Evolutionary conservation across 495 filamentous ascomycete species (phyloP).

Genomic region (Sordaria brevicollis): DNA sequence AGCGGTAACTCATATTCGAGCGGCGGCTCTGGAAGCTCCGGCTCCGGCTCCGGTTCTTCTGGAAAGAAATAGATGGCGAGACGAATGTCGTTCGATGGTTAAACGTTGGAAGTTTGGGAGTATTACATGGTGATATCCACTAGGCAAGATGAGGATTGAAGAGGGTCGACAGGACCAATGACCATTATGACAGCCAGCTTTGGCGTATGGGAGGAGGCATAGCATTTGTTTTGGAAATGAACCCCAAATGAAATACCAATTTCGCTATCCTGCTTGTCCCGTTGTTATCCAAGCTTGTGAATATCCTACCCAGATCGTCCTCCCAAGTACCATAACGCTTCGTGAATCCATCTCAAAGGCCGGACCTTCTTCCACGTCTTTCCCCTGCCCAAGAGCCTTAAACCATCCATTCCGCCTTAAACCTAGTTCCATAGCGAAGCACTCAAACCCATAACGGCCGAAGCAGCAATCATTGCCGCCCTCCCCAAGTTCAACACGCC

Average conservation of each 20-base stretch:
- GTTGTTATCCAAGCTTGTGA: neutral
- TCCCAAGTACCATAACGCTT: neutral
- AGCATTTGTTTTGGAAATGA: neutral
- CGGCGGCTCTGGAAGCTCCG: neutral
- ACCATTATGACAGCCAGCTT: neutral
- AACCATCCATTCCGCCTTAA: neutral
- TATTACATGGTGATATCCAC: neutral
- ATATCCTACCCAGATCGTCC: neutral
- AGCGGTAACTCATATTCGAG: conserved; percentile 15
- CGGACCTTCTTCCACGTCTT: neutral
- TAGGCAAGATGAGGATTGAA: neutral
- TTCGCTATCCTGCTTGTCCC: neutral
- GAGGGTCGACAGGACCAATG: neutral
- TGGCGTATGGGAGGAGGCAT: neutral
- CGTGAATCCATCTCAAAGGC: too few relatives aligned
- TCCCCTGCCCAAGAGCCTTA: too few relatives aligned
- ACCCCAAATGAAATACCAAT: neutral
- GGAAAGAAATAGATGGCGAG: neutral
- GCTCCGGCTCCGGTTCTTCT: neutral
- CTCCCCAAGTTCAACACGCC: conserved; percentile 42
- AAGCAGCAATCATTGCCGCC: conserved; percentile 17
- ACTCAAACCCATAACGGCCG: conserved; percentile 9
- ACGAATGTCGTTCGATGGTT: neutral
- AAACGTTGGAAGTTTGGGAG: neutral
- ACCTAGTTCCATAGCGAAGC: conserved; percentile 3